Conservation (phyloP, 805 yeast genomes). For the Wickerhamomyces rabaulensis region DNA sequence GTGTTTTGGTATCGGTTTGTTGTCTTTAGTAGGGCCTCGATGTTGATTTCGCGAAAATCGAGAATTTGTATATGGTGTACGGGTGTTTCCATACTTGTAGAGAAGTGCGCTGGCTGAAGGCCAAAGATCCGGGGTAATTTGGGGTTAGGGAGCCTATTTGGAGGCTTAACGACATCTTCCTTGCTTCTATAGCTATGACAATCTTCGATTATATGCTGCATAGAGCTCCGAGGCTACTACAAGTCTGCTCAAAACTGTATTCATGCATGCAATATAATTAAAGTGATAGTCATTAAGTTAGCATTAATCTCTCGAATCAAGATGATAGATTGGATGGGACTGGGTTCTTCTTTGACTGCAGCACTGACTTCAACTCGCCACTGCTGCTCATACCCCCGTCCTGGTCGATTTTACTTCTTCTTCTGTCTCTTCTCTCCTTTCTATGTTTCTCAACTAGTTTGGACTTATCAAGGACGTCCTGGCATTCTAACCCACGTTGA, state of each 20-base stretch:
- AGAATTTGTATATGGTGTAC: background rate
- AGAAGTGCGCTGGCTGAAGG: too few relatives aligned
- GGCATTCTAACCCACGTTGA: background rate
- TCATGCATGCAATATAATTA: background rate
- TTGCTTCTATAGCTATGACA: too few relatives aligned
- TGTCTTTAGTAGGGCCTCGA: too few relatives aligned
- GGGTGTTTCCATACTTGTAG: background rate
- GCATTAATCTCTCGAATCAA: background rate
- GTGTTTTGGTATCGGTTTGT: too few relatives aligned
- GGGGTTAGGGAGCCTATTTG: too few relatives aligned
- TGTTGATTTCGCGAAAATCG: too few relatives aligned
- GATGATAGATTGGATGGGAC: background rate
- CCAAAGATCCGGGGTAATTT: too few relatives aligned
- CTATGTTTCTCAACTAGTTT: constrained; percentile 32
- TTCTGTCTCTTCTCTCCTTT: constrained; percentile 35
- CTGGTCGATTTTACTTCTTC: constrained; percentile 24
- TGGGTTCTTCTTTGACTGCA: constrained; percentile 44
- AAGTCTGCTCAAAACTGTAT: background rate
- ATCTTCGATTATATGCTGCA: too few relatives aligned
- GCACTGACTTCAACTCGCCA: constrained; percentile 98
- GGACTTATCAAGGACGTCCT: constrained; percentile 20
- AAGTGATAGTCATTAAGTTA: background rate
- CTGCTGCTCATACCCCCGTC: constrained; percentile 77
- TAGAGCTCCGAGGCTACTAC: too few relatives aligned
- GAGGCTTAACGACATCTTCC: too few relatives aligned